Conservation (phyloP, 1,139 yeast genomes). For the Pichia sp. region DNA sequence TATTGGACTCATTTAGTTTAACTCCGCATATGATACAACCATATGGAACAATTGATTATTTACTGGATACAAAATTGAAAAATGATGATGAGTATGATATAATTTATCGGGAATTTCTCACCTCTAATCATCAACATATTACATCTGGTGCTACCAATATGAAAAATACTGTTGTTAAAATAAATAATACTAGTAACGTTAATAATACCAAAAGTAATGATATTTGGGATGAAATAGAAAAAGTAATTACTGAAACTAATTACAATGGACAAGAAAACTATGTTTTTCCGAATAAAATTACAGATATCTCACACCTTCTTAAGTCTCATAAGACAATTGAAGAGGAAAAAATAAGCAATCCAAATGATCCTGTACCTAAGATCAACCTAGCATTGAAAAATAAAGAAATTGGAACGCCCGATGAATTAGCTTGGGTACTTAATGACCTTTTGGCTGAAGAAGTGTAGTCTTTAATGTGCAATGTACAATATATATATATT, state of each 20-base stretch:
- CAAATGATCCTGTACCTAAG: conserved; percentile 6
- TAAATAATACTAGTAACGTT: background rate
- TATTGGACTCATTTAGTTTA: conserved; percentile 56
- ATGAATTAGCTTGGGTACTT: conserved; percentile 66
- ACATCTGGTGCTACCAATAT: no score
- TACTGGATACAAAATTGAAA: conserved; percentile 36
- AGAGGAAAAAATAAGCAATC: background rate
- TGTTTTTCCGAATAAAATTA: conserved; percentile 13
- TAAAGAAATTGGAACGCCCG: conserved; percentile 46
- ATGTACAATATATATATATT: no score
- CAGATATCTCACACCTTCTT: conserved; percentile 17
- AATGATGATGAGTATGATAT: conserved; percentile 40
- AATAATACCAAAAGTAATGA: background rate
- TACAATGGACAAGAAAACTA: conserved; percentile 3
- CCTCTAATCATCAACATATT: no score
- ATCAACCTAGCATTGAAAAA: conserved; percentile 23
- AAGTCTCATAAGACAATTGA: conserved; percentile 10
- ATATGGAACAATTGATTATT: conserved; percentile 43
- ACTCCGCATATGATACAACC: conserved; percentile 67
- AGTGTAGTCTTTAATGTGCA: no score
- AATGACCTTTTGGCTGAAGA: conserved; percentile 41
- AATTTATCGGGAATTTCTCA: conserved; percentile 3
- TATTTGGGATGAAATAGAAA: conserved; percentile 8
- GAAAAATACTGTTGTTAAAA: background rate
- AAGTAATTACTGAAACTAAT: conserved; percentile 2